Evolutionary conservation across 1,284 basidiomycete species (phyloP), one percentile per base, ranked within the genome.

Genomic region (Thelephora terrestris): DNA sequence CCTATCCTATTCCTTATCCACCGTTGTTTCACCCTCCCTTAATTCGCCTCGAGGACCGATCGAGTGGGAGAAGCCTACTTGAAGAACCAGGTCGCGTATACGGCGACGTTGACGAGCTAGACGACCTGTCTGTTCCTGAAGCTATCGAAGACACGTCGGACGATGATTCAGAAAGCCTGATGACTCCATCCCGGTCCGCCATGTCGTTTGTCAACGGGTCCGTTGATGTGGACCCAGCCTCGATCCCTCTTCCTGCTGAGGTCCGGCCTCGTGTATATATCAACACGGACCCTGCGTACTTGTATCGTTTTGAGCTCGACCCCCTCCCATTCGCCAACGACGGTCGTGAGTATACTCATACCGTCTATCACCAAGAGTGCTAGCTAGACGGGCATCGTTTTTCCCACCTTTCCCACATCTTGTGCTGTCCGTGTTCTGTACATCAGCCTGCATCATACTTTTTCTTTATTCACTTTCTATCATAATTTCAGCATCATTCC

Each of bases 141-240:
- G 80, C 82, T 45, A 84, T 87, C 69, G 85, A 87, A 61, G 85
- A 88, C 64, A 77, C 74, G 43, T 88, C 85, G 42, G 85, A 87
- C 65, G 85, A 88, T 66, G 85, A 87, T 68, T 85, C 83, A 17
- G 85, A 88, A 53, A 66, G 75, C 12, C 74, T 71, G 18, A 74
- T 74, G 12, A 80, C 81, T n/a, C 80, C 78, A 42, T 66, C 59
- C 47, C 55, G 29, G 7, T 32, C 29, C 7, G 29, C 29, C 7
- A 32, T 14, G 55, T 24, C 59, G 58, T 44, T 68, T 66, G 38
- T 10, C 29, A 61, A 59, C 44, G 58, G 63, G 12, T 80, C 81
- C 20, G 47, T 62, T 39, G 53, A 55, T 36, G 20, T 52, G 36
- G 73, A 78, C 58, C 67, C 74, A 39, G 68, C 74, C 52, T 70